Base-by-base conservation (phyloP, 2,329 filamentous ascomycete genomes). In the Colletotrichum filicis region DNA sequence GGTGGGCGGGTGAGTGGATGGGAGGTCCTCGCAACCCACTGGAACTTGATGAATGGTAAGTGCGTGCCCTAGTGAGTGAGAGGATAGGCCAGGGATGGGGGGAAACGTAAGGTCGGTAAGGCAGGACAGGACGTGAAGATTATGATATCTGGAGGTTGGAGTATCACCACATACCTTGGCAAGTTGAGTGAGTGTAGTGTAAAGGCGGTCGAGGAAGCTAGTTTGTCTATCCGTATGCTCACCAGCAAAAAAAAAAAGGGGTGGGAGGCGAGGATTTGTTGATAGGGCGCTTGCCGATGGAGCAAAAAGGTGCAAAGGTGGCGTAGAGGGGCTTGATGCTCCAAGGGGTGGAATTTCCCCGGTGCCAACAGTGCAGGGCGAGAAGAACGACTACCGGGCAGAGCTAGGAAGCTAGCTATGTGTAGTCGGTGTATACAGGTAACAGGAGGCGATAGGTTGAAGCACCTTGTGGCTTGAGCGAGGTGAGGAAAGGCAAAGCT, bases 1-100 rank as follows among this genome's bases (percentile, higher is more conserved):
- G 66, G 70, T 73, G 70, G 70, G 66, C 53, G 70, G 66, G 46
- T 69, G 66, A 46, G 67, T 69, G 35, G 60, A 61, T 63, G 53
- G 53, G 53, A 58, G 53, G 26, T n/a, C n/a, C 24, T 65, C 58
- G 42, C 49, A 73, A 64, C 70, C 70, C 70, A 68, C 60, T 60
- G 49, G 55, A 28, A 26, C 70, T 73, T 56, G 57, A 57, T 69
- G 57, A 64, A 28, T 55, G 55, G 70, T 70, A 55, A 56, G 70
- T 56, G 37, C 35, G 53, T 68, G 65, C 69, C 69, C 69, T 63
- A 53, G 66, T 59, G 28, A 42, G 32, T 35, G 56, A 42, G 37
- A 42, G 37, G 37, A 42, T 56, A 32, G 66, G 46, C 32, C 52
- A 55, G 64, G 37, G 58, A 58, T 32, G 5, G 28, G 35, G 28